Evolutionary conservation across 202 grass and related monocot genomes (phyloP), one percentile per base, ranked within the genome.

Genomic region (Hordeum pubiflorum): DNA sequence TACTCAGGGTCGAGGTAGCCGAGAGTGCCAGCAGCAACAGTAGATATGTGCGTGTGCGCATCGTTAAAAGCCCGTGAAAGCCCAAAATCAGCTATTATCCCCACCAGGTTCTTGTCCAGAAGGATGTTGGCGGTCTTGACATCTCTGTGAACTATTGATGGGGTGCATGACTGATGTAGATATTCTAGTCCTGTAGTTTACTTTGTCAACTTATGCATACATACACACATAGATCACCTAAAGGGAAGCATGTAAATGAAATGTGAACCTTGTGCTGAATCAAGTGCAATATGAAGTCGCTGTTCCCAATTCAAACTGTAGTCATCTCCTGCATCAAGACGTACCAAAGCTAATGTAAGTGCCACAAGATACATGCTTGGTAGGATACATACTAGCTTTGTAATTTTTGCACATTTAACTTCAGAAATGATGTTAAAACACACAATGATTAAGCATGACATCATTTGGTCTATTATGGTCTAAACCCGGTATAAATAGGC

Each of bases 11-110:
- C 81, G 14, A 83, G 61, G 72, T 83, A 83, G 31, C 81, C 81
- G 55, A 67, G 32, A 39, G 69, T 83, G 7, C 81, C 81, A 9
- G 69, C 70, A 64, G 46, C 81, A 52, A 75, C 46, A 0, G 81
- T 83, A 21, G 69, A 75, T 39, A 83, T 74, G 8, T 83, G 81
- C 0, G 70, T 83, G 9, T 32, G 14, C 10, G 71, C 60, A 3
- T 61, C 44, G 0, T 75, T 63, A 0, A 75, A 64, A 21, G 72
- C 44, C 2, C 32, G 52, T 0, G 81, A 74, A 62, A 83, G 72
- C 10, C 71, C 81, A 65, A 83, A 83, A 83, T 83, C 81, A 55
- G 81, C 75, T 75, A 83, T 73, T 32, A 65, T 75, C 4, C 70
- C 81, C 21, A 64, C 67, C 10, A 82, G 36, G 17, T 82, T 82